Percentiles rank a stretch among this genome's conserved stretches.
Evolutionary conservation across 1,139 yeast genomes (phyloP).

Genomic region (Taphrina pruni): DNA sequence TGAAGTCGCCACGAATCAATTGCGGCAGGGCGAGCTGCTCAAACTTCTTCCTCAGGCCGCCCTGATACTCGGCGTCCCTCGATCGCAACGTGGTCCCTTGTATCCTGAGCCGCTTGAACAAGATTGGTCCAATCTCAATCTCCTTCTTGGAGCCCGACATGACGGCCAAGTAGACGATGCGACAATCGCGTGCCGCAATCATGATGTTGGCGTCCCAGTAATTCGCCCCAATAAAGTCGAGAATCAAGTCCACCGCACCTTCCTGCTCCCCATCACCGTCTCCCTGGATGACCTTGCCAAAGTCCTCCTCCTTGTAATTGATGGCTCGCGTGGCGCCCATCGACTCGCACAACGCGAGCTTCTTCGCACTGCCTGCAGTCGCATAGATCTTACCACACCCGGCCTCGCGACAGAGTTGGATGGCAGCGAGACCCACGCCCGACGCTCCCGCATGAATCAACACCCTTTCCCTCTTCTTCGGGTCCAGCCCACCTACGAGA

Average conservation of each 20-base stretch:
- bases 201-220: slow-evolving; percentile 48
- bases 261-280: slow-evolving; percentile 46
- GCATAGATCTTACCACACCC: slow-evolving; percentile 51
- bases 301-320: slow-evolving; percentile 49
- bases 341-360: slow-evolving; percentile 47
- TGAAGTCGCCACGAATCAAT: slow-evolving; percentile 48
- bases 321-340: slow-evolving; percentile 49
- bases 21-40: slow-evolving; percentile 49
- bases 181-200: slow-evolving; percentile 49
- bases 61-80: slow-evolving; percentile 48
- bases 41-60: slow-evolving; percentile 48
- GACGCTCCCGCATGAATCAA: slow-evolving; percentile 53
- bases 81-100: slow-evolving; percentile 52
- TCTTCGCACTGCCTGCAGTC: slow-evolving; percentile 50
- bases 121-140: slow-evolving; percentile 47
- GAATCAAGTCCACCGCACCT: slow-evolving; percentile 48
- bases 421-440: slow-evolving; percentile 52
- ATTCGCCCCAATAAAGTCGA: slow-evolving; percentile 53
- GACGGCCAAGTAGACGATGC: slow-evolving; percentile 49
- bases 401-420: slow-evolving; percentile 53
- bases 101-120: slow-evolving; percentile 49
- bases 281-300: slow-evolving; percentile 48
- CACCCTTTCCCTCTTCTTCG: slow-evolving; percentile 48
- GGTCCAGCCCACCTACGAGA: slow-evolving; percentile 49
- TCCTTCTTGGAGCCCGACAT: slow-evolving; percentile 49